These are phyloP conservation scores for Glycine soja DNA, from an alignment of 306 rosid genomes.

Conservation along the genomic window DNA sequence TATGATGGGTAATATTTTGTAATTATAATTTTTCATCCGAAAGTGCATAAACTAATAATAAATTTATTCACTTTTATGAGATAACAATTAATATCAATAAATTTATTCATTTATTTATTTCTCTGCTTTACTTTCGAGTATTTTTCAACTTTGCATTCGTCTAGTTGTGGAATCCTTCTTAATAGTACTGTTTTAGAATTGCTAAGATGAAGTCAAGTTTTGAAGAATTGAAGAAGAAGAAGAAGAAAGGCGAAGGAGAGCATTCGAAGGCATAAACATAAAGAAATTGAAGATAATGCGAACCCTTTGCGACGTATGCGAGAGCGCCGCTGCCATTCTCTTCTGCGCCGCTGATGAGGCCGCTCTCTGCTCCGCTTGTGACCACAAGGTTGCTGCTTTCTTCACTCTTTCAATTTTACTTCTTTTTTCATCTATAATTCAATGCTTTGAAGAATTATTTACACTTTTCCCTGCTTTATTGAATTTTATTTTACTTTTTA, in stretches of 20 bases:
- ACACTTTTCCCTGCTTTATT: too few species aligned
- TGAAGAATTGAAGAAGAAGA: slow-evolving; percentile 6
- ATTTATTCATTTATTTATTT: too few species aligned
- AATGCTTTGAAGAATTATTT: too few species aligned
- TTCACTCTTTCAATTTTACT: neutral
- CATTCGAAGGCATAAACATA: neutral
- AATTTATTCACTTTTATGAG: too few species aligned
- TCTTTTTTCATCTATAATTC: neutral
- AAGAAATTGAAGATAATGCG: slow-evolving; percentile 55
- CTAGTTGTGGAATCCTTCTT: neutral
- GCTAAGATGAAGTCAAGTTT: neutral
- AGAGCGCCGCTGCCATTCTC: slow-evolving; percentile 83
- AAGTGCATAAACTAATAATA: too few species aligned
- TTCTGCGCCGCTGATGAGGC: slow-evolving; percentile 98
- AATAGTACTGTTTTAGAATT: neutral
- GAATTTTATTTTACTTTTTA: too few species aligned
- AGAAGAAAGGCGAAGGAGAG: neutral
- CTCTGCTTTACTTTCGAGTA: too few species aligned
- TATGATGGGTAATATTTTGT: too few species aligned
- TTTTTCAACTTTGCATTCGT: neutral
- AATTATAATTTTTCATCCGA: too few species aligned
- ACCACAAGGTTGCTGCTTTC: slow-evolving; percentile 54
- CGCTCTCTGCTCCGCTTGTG: slow-evolving; percentile 85
- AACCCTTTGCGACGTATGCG: slow-evolving; percentile 90
- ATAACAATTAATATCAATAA: too few species aligned